These are phyloP conservation scores for Ganoderma multipileum DNA, from an alignment of 1,284 basidiomycete genomes.

Conservation along the genomic window DNA sequence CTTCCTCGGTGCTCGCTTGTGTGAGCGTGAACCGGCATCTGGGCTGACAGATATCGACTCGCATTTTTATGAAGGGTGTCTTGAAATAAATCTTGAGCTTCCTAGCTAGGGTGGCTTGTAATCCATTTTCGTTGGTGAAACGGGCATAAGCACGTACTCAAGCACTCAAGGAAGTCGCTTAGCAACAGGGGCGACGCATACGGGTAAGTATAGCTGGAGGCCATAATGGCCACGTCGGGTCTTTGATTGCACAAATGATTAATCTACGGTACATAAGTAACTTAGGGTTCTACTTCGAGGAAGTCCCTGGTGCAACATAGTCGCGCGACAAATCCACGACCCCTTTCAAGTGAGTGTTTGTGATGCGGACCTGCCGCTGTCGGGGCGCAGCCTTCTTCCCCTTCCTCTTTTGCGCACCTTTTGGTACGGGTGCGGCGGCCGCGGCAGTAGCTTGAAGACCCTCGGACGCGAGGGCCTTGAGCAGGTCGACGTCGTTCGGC, in stretches of 20 bases:
- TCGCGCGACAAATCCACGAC: constrained; percentile 85
- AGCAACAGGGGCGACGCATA: too few species aligned
- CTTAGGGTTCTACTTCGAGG: constrained; percentile 42
- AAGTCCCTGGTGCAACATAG: constrained; percentile 53
- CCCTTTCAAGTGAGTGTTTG: constrained; percentile 86
- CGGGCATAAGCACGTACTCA: too few species aligned
- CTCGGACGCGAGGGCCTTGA: constrained; percentile 78
- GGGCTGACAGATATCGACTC: background rate
- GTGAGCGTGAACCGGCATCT: background rate
- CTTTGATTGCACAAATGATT: constrained; percentile 19
- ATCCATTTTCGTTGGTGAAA: too few species aligned
- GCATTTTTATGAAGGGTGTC: background rate
- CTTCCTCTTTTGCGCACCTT: constrained; percentile 72
- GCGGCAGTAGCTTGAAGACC: constrained; percentile 79
- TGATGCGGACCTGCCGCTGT: constrained; percentile 82
- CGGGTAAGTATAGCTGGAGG: background rate
- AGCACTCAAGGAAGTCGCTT: too few species aligned
- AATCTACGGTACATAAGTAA: constrained; percentile 27
- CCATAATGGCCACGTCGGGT: background rate
- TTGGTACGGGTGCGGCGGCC: constrained; percentile 54
- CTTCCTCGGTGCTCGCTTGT: background rate
- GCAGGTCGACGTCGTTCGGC: constrained; percentile 84
- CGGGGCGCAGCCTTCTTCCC: constrained; percentile 78
- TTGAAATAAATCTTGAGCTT: too few species aligned
- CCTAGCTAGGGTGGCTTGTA: too few species aligned